A percentile compares a stretch with the other conserved stretches of the same genome.
Evolutionary conservation across 1,284 basidiomycete genomes (phyloP).

Genomic region (Xanthoconium separans): DNA sequence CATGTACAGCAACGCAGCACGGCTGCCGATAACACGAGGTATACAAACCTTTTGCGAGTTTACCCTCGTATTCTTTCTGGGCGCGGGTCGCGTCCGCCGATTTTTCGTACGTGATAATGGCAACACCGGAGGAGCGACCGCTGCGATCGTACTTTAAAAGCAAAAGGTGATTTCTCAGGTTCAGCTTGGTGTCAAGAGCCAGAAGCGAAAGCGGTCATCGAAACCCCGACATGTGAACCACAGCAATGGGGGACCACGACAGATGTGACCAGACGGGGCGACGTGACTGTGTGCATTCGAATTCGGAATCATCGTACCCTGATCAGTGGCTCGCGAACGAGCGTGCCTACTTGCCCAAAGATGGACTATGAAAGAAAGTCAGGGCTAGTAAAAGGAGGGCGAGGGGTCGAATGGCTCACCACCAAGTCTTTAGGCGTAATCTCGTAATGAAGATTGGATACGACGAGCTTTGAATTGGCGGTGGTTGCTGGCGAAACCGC

Average conservation of each 20-base stretch:
- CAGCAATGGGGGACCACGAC: conserved; percentile 27
- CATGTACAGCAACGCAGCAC: background rate
- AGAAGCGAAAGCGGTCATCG: conserved; percentile 44
- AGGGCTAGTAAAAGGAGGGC: background rate
- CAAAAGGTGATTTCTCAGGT: conserved; percentile 36
- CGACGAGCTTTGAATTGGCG: conserved; percentile 67
- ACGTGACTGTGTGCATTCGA: conserved; percentile 47
- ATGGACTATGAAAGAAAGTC: conserved; percentile 57
- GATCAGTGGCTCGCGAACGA: conserved; percentile 89
- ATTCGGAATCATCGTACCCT: conserved; percentile 84
- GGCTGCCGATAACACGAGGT: background rate
- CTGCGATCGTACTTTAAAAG: conserved; percentile 88
- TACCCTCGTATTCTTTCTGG: conserved; percentile 85
- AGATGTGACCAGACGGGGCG: conserved; percentile 34
- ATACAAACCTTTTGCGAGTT: conserved; percentile 81
- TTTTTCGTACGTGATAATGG: conserved; percentile 81
- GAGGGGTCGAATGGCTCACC: conserved; percentile 46
- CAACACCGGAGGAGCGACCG: conserved; percentile 87
- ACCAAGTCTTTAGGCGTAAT: conserved; percentile 85
- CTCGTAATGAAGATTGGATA: conserved; percentile 93
- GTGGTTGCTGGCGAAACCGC: conserved; percentile 25
- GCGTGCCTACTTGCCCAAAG: conserved; percentile 90
- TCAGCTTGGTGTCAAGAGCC: conserved; percentile 34
- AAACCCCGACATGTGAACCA: conserved; percentile 29
- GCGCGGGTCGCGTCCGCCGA: conserved; percentile 79